Percentiles rank a stretch among this genome's conserved stretches.
phyloP scores from a whole-genome alignment of 108 stramenopile genomes.

The Nannochloropsis gaditana region DNA sequence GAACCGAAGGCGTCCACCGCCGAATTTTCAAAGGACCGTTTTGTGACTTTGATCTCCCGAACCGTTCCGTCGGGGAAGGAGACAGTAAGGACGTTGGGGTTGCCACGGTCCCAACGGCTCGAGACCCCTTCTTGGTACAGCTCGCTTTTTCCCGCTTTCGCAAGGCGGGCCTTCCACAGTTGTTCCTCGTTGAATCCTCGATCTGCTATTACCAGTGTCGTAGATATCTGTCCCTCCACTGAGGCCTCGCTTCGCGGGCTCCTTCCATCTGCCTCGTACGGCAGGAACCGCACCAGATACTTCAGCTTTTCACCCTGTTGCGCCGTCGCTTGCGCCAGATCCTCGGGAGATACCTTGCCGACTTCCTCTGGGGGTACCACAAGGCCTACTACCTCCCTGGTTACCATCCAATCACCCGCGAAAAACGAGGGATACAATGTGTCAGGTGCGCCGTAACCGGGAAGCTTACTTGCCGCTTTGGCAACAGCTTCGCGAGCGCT shows the following conservation, averaged over 20 bases:
- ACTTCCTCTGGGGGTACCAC: background rate
- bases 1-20: conserved; percentile 4
- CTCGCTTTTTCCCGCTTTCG: background rate
- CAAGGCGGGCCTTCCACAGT: background rate
- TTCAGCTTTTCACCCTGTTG: background rate
- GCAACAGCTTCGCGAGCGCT: background rate
- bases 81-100: background rate
- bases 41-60: background rate
- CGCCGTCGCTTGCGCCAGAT: background rate
- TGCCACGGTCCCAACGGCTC: background rate
- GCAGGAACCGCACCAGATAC: background rate
- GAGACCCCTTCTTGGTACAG: conserved; percentile 17
- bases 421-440: background rate
- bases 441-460: conserved; percentile 5
- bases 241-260: background rate
- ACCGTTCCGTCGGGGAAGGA: conserved; percentile 16
- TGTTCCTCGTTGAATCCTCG: background rate
- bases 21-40: background rate
- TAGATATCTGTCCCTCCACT: no score
- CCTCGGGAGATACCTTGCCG: background rate
- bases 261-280: background rate
- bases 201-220: background rate
- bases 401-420: background rate
- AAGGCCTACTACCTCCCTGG: background rate
- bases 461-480: background rate